phyloP scores from a whole-genome alignment of 805 yeast genomes.

The Nematodospora valgi region DNA sequence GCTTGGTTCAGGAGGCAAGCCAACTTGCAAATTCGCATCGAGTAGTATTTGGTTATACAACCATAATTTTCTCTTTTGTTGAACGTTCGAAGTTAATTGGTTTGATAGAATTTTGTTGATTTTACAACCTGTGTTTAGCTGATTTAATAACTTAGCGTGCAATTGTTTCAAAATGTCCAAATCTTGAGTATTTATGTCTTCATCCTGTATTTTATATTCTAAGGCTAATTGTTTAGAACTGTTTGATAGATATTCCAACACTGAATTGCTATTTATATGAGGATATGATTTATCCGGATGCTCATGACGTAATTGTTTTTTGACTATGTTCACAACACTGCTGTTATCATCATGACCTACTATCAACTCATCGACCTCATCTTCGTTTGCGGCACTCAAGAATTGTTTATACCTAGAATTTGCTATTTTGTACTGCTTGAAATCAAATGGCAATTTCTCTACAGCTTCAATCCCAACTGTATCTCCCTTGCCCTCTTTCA shows the following conservation, averaged over 20 bases:
- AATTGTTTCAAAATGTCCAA: slow-evolving; percentile 16
- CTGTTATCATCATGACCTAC: slow-evolving; percentile 5
- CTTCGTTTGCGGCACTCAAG: slow-evolving; percentile 4
- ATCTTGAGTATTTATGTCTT: slow-evolving; percentile 14
- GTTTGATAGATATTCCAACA: slow-evolving; percentile 6
- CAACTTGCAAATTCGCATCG: slow-evolving; percentile 39
- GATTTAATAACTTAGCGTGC: slow-evolving; percentile 26
- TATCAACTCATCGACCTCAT: slow-evolving; percentile 6
- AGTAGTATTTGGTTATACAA: slow-evolving; percentile 39
- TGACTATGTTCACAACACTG: slow-evolving; percentile 8
- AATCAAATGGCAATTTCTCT: slow-evolving; percentile 26
- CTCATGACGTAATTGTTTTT: slow-evolving; percentile 9
- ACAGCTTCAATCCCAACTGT: slow-evolving; percentile 15
- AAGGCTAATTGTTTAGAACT: slow-evolving; percentile 4
- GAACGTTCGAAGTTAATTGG: slow-evolving; percentile 22
- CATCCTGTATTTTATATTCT: slow-evolving; percentile 9
- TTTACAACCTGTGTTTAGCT: slow-evolving; percentile 35
- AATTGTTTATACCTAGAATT: slow-evolving; percentile 26
- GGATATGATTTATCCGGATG: slow-evolving; percentile 3
- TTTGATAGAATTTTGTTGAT: slow-evolving; percentile 34
- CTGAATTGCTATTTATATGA: slow-evolving; percentile 1
- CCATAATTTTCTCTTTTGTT: slow-evolving; percentile 38
- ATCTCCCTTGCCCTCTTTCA: slow-evolving; percentile 11
- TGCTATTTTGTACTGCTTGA: slow-evolving; percentile 34
- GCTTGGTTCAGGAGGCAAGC: slow-evolving; percentile 23